phyloP scores from a whole-genome alignment of 2,329 filamentous ascomycete genomes.

The Neocucurbitaria cava region DNA sequence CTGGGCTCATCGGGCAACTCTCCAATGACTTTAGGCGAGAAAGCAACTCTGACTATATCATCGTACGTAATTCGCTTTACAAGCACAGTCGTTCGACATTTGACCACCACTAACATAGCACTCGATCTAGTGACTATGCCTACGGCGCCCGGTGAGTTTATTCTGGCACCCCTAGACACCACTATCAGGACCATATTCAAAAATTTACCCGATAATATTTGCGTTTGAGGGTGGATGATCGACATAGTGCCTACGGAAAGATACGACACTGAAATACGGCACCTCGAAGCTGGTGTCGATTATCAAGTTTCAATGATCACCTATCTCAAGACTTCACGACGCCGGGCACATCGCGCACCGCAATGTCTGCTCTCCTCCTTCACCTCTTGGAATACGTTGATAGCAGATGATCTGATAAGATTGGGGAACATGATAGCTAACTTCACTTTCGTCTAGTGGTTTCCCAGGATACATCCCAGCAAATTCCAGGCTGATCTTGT shows the following conservation, averaged over 20 bases:
- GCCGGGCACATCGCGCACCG: constrained; percentile 1
- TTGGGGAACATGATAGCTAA: constrained; percentile 24
- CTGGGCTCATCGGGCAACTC: constrained; percentile 39
- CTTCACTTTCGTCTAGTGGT: constrained; percentile 60
- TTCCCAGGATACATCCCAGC: constrained; percentile 80
- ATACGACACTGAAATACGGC: not conserved
- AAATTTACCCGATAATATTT: constrained; percentile 1
- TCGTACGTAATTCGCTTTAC: constrained; percentile 60
- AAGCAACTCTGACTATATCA: constrained; percentile 82
- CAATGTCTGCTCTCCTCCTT: constrained; percentile 3
- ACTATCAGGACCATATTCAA: constrained; percentile 6
- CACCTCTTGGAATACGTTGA: not conserved
- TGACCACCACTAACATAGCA: constrained; percentile 22
- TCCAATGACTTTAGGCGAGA: constrained; percentile 90
- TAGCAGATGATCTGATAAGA: constrained; percentile 15
- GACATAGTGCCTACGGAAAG: not conserved
- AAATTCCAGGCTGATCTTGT: constrained; percentile 82
- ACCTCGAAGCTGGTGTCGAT: not conserved
- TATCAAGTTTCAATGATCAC: not conserved
- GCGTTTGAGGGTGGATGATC: not conserved
- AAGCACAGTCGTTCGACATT: not conserved
- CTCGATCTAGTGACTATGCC: constrained; percentile 42
- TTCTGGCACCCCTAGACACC: constrained; percentile 1
- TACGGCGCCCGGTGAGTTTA: constrained; percentile 47
- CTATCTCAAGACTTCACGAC: not conserved